phyloP scores from a whole-genome alignment of 1,284 basidiomycete genomes.

The Porogramme epimiltina region DNA sequence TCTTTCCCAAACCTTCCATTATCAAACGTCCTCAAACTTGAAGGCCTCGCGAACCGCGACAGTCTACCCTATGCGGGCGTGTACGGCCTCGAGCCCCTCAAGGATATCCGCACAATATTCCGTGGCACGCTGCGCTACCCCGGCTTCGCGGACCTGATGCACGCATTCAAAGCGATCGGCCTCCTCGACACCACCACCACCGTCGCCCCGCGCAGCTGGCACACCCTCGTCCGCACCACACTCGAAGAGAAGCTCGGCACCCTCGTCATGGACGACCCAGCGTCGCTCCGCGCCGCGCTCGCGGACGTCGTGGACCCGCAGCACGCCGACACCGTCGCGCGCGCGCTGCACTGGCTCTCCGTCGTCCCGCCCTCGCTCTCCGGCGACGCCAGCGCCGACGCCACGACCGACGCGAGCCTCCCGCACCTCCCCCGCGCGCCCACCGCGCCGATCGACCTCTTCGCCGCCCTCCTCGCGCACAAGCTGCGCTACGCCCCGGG shows the following conservation, averaged over 20 bases:
- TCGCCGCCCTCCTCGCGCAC: slow-evolving; percentile 75
- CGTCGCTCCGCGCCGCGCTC: slow-evolving; percentile 42
- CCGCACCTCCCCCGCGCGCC: slow-evolving; percentile 49
- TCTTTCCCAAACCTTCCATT: slow-evolving; percentile 71
- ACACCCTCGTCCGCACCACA: slow-evolving; percentile 41
- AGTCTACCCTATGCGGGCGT: slow-evolving; percentile 77
- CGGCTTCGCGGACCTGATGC: slow-evolving; percentile 80
- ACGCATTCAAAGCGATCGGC: slow-evolving; percentile 75
- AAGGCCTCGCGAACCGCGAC: slow-evolving; percentile 90
- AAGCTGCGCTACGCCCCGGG: slow-evolving; percentile 72
- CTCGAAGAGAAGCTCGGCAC: slow-evolving; percentile 32
- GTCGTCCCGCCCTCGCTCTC: slow-evolving; percentile 36
- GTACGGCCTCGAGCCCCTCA: slow-evolving; percentile 63
- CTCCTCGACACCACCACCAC: slow-evolving; percentile 54
- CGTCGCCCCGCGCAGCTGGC: slow-evolving; percentile 48
- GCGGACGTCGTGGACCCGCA: slow-evolving; percentile 38
- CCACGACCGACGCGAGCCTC: slow-evolving; percentile 26
- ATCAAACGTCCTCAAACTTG: slow-evolving; percentile 70
- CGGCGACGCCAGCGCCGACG: slow-evolving; percentile 4
- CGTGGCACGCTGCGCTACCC: slow-evolving; percentile 92
- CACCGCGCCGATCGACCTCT: slow-evolving; percentile 73
- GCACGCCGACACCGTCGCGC: slow-evolving; percentile 39
- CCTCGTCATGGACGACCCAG: slow-evolving; percentile 34
- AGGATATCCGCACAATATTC: slow-evolving; percentile 67
- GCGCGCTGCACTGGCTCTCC: slow-evolving; percentile 65